phyloP scores from a whole-genome alignment of 2,329 filamentous ascomycete genomes.

The Hypoxylon sp. region DNA sequence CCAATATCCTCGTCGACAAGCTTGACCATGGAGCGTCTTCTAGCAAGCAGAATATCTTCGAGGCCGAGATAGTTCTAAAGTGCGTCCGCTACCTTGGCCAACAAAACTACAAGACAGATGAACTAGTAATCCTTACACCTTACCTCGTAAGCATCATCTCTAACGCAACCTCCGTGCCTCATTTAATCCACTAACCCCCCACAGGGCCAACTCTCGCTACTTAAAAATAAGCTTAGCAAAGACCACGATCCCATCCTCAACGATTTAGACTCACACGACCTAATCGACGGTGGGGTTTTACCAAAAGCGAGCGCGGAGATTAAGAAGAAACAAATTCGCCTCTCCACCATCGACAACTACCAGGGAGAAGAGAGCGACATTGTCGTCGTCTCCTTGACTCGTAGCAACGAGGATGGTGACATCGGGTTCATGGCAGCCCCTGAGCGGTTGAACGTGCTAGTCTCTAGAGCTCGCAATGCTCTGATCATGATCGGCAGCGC shows the following conservation, averaged over 20 bases:
- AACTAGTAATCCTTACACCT: conserved; percentile 75
- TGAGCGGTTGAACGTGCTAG: conserved; percentile 73
- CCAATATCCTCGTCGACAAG: conserved; percentile 55
- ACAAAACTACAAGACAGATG: conserved; percentile 72
- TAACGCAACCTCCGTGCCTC: background rate
- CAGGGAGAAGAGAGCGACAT: conserved; percentile 81
- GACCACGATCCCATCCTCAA: conserved; percentile 72
- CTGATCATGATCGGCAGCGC: conserved; percentile 77
- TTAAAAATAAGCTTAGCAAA: conserved; percentile 60
- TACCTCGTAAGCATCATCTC: conserved; percentile 58
- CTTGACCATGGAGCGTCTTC: conserved; percentile 58
- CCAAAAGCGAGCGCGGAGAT: conserved; percentile 59
- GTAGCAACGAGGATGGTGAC: conserved; percentile 69
- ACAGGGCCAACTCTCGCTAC: conserved; percentile 66
- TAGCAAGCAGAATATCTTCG: conserved; percentile 70
- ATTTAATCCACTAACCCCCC: conserved; percentile 3
- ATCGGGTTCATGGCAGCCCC: conserved; percentile 76
- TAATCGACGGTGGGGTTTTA: conserved; percentile 70
- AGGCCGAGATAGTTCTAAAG: conserved; percentile 71
- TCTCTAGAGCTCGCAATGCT: conserved; percentile 71
- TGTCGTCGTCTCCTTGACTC: conserved; percentile 71
- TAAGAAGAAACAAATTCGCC: conserved; percentile 60
- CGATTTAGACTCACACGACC: conserved; percentile 71
- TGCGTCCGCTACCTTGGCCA: conserved; percentile 73
- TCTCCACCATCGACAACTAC: conserved; percentile 82